A percentile compares a stretch with the other conserved stretches of the same genome.
These are phyloP conservation scores for Phytophthora citricola DNA, from an alignment of 352 stramenopile species.

Conservation along the genomic window DNA sequence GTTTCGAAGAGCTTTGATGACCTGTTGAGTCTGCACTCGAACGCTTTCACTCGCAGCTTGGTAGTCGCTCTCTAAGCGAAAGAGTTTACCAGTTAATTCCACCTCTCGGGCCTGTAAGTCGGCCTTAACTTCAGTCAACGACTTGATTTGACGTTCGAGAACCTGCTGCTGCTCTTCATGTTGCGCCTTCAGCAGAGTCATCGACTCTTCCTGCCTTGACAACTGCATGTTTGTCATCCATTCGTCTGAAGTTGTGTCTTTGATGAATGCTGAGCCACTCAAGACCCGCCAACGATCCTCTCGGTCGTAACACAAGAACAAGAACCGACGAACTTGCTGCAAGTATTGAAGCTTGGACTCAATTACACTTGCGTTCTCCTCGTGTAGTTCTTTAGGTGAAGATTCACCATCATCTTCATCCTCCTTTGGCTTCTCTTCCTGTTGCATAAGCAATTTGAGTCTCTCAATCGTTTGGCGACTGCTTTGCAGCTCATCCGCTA, in stretches of 20 bases:
- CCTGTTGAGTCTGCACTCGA: constrained; percentile 48
- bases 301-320: constrained; percentile 71
- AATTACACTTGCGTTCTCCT: constrained; percentile 53
- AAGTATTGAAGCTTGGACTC: constrained; percentile 57
- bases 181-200: constrained; percentile 55
- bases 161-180: constrained; percentile 48
- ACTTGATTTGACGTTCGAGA: constrained; percentile 56
- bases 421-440: not conserved
- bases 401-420: constrained; percentile 3
- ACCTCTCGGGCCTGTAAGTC: constrained; percentile 47
- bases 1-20: constrained; percentile 48
- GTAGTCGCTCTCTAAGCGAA: constrained; percentile 52
- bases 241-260: constrained; percentile 64
- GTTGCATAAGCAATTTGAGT: constrained; percentile 46
- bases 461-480: constrained; percentile 51
- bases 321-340: constrained; percentile 58
- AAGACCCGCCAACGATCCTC: constrained; percentile 68
- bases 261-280: constrained; percentile 52
- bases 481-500: constrained; percentile 51
- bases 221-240: constrained; percentile 74
- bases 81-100: constrained; percentile 38
- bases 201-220: constrained; percentile 57
- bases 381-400: constrained; percentile 30
- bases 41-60: constrained; percentile 60
- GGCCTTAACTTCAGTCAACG: constrained; percentile 49